phyloP scores from a whole-genome alignment of 192 early-diverging fungal species.

The Tieghemiomyces parasiticus region DNA sequence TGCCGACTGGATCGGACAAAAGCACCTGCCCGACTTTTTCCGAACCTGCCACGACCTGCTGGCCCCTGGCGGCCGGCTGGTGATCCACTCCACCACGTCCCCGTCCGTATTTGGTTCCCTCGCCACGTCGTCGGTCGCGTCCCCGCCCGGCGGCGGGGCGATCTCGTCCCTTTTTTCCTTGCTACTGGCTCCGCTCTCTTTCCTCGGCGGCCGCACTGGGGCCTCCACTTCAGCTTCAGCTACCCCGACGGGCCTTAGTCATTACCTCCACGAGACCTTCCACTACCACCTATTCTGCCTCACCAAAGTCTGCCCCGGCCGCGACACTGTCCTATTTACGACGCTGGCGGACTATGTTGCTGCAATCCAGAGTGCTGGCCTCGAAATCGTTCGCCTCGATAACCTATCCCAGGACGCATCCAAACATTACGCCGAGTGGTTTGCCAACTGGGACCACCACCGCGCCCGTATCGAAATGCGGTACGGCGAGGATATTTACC shows the following conservation, averaged over 20 bases:
- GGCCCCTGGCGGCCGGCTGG: neutral
- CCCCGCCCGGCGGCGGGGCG: too few species aligned
- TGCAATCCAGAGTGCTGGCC: constrained; percentile 25
- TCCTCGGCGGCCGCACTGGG: too few species aligned
- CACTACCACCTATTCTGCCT: constrained; percentile 33
- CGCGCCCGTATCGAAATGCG: constrained; percentile 28
- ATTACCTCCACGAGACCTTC: constrained; percentile 16
- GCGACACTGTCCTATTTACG: constrained; percentile 24
- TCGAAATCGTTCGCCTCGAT: constrained; percentile 27
- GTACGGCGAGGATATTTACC: constrained; percentile 23
- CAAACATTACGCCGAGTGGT: constrained; percentile 23
- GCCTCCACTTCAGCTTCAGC: too few species aligned
- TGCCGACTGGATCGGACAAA: neutral
- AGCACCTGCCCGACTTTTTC: constrained; percentile 4
- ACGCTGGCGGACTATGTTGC: constrained; percentile 23
- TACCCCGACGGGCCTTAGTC: neutral
- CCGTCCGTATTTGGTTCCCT: constrained; percentile 5
- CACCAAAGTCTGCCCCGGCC: constrained; percentile 24
- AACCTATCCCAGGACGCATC: constrained; percentile 27
- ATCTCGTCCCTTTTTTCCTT: neutral
- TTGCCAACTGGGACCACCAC: constrained; percentile 18
- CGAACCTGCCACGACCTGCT: neutral
- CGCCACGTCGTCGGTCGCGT: too few species aligned
- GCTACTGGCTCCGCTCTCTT: neutral
- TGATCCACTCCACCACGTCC: neutral